Evolutionary conservation across 805 yeast genomes (phyloP).

Genomic region (Sugiyamaella mastotermitis): DNA sequence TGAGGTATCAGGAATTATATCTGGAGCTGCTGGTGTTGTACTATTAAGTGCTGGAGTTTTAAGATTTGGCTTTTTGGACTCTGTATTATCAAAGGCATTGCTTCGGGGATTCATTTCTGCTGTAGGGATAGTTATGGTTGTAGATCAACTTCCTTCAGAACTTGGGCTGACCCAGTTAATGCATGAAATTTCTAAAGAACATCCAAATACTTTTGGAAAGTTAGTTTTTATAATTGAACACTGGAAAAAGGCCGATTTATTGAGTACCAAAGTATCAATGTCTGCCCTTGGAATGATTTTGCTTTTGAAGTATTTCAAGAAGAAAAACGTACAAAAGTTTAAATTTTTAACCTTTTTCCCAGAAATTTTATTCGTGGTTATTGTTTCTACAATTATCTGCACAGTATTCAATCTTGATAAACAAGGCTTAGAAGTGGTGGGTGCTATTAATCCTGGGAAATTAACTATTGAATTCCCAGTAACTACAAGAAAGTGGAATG

Average conservation of each 20-base stretch:
- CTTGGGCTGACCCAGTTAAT: slow-evolving; percentile 53
- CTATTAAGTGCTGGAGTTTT: slow-evolving; percentile 68
- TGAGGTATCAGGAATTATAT: slow-evolving; percentile 59
- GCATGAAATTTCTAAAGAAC: slow-evolving; percentile 34
- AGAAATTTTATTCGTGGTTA: slow-evolving; percentile 75
- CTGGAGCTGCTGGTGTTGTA: slow-evolving; percentile 70
- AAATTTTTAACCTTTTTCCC: slow-evolving; percentile 63
- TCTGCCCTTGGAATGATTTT: slow-evolving; percentile 43
- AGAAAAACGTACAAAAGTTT: slow-evolving; percentile 28
- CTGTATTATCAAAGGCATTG: slow-evolving; percentile 68
- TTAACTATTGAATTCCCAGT: slow-evolving; percentile 57
- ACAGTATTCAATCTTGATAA: slow-evolving; percentile 29
- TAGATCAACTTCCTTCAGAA: slow-evolving; percentile 67
- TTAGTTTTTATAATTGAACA: slow-evolving; percentile 49
- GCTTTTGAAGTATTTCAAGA: slow-evolving; percentile 37
- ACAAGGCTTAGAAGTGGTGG: slow-evolving; percentile 61
- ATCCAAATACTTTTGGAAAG: slow-evolving; percentile 70
- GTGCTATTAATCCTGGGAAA: slow-evolving; percentile 50
- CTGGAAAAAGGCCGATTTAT: slow-evolving; percentile 41
- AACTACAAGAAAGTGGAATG: slow-evolving; percentile 36
- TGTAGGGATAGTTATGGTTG: slow-evolving; percentile 76
- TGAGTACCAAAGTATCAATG: slow-evolving; percentile 59
- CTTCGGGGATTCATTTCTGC: slow-evolving; percentile 81
- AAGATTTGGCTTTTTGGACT: slow-evolving; percentile 82
- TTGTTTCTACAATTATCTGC: slow-evolving; percentile 51